These are phyloP conservation scores for Echium plantagineum DNA, from an alignment of 257 asterid genomes.

Conservation along the genomic window DNA sequence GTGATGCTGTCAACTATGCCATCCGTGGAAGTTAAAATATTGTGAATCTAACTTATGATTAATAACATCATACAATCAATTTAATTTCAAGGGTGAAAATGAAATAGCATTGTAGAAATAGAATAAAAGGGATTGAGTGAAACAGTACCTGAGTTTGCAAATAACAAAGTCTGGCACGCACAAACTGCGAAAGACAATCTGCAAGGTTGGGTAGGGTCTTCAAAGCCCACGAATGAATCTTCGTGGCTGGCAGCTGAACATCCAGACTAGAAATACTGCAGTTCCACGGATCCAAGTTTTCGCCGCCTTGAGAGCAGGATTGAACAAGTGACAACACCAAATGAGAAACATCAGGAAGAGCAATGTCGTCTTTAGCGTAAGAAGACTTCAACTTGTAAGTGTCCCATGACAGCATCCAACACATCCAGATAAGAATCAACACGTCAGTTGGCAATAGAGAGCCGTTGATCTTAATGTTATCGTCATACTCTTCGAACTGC, in stretches of 20 bases:
- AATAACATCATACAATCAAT: too few relatives aligned
- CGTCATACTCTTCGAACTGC: conserved; percentile 51
- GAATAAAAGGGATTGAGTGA: too few relatives aligned
- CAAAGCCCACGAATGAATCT: conserved; percentile 65
- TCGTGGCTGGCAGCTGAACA: conserved; percentile 49
- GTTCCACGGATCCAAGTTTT: conserved; percentile 45
- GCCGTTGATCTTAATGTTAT: conserved; percentile 56
- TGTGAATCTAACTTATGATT: too few relatives aligned
- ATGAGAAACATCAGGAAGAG: conserved; percentile 62
- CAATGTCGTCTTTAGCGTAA: conserved; percentile 17
- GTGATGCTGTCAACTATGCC: too few relatives aligned
- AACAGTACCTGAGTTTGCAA: conserved; percentile 33
- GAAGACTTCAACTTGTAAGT: conserved; percentile 26
- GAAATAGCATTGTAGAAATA: too few relatives aligned
- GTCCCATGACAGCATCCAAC: conserved; percentile 72
- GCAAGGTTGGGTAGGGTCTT: conserved; percentile 63
- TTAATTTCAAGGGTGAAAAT: too few relatives aligned
- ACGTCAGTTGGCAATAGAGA: conserved; percentile 34
- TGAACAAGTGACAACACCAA: conserved; percentile 57
- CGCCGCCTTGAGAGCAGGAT: conserved; percentile 37
- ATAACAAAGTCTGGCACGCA: conserved; percentile 50
- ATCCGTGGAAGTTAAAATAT: too few relatives aligned
- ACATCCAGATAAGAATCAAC: conserved; percentile 45
- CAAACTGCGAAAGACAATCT: conserved; percentile 62
- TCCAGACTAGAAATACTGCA: conserved; percentile 28